phyloP scores from a whole-genome alignment of 176 grass and related monocot species.

The Paspalum notatum region DNA sequence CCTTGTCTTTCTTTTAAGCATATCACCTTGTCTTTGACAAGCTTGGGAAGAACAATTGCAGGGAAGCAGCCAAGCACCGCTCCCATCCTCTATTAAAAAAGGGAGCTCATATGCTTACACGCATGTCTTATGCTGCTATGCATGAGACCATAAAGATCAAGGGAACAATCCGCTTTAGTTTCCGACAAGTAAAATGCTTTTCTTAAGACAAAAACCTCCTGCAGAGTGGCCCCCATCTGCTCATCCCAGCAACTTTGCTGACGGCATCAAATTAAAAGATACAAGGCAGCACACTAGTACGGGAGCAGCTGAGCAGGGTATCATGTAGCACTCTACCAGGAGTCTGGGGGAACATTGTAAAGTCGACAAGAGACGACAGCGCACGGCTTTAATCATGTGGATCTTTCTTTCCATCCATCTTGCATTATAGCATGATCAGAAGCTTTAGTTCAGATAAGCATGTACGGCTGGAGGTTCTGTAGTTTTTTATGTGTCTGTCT shows the following conservation, averaged over 20 bases:
- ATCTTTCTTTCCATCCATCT: constrained; percentile 38
- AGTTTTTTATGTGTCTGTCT: constrained; percentile 15
- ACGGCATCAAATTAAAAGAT: constrained; percentile 31
- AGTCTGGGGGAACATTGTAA: constrained; percentile 38
- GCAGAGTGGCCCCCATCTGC: constrained; percentile 21
- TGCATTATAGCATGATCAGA: constrained; percentile 35
- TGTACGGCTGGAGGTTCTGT: background rate
- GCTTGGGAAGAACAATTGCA: background rate
- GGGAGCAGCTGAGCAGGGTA: constrained; percentile 14
- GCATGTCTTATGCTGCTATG: background rate
- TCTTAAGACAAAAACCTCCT: constrained; percentile 39
- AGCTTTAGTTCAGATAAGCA: constrained; percentile 35
- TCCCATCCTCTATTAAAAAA: background rate
- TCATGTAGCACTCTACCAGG: constrained; percentile 1
- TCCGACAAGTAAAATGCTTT: constrained; percentile 50
- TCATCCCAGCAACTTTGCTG: constrained; percentile 39
- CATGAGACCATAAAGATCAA: constrained; percentile 14
- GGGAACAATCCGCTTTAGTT: constrained; percentile 50
- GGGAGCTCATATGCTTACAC: background rate
- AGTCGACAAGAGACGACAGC: constrained; percentile 41
- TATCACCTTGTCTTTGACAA: background rate
- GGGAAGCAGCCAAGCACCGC: background rate
- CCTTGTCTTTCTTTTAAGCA: background rate
- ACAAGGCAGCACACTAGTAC: constrained; percentile 15
- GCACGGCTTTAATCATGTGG: constrained; percentile 58